These are phyloP conservation scores for Wickerhamiella lipophila DNA, from an alignment of 805 yeast genomes.

Conservation along the genomic window DNA sequence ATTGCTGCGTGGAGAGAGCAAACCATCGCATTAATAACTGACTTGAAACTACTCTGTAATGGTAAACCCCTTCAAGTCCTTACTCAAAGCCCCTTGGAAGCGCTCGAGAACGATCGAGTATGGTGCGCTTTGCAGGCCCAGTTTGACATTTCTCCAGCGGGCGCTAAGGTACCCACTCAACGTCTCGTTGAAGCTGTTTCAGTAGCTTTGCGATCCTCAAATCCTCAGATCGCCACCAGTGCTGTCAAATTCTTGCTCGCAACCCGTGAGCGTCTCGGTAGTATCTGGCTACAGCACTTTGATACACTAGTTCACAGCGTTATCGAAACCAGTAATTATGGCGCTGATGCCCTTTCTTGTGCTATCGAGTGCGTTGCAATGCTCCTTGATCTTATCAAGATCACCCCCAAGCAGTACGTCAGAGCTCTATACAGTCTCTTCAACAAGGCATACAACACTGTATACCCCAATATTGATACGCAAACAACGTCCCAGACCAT, in stretches of 20 bases:
- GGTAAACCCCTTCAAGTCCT: slow-evolving; percentile 3
- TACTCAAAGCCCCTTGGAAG: not conserved
- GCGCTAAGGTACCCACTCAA: slow-evolving; percentile 15
- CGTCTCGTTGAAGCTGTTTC: slow-evolving; percentile 2
- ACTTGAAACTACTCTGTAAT: not conserved
- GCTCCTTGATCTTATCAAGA: slow-evolving; percentile 12
- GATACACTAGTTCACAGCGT: slow-evolving; percentile 16
- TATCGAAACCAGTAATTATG: slow-evolving; percentile 17
- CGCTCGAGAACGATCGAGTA: not conserved
- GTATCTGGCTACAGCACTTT: slow-evolving; percentile 15
- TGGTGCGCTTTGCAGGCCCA: slow-evolving; percentile 4
- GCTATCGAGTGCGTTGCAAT: slow-evolving; percentile 9
- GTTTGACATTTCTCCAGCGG: not conserved
- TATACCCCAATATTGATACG: slow-evolving; percentile 4
- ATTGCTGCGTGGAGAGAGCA: slow-evolving; percentile 15
- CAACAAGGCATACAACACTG: slow-evolving; percentile 4
- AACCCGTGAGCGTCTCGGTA: slow-evolving; percentile 12
- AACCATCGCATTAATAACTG: slow-evolving; percentile 2
- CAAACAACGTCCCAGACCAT: not conserved
- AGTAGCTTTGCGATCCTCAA: slow-evolving; percentile 2
- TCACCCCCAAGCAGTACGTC: slow-evolving; percentile 10
- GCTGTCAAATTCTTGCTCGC: slow-evolving; percentile 13
- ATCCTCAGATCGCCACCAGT: slow-evolving; percentile 10
- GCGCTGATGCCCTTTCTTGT: slow-evolving; percentile 4
- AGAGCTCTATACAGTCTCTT: slow-evolving; percentile 1